Evolutionary conservation across 345 rosid genomes (phyloP).

Genomic region (Lagerstroemia speciosa): DNA sequence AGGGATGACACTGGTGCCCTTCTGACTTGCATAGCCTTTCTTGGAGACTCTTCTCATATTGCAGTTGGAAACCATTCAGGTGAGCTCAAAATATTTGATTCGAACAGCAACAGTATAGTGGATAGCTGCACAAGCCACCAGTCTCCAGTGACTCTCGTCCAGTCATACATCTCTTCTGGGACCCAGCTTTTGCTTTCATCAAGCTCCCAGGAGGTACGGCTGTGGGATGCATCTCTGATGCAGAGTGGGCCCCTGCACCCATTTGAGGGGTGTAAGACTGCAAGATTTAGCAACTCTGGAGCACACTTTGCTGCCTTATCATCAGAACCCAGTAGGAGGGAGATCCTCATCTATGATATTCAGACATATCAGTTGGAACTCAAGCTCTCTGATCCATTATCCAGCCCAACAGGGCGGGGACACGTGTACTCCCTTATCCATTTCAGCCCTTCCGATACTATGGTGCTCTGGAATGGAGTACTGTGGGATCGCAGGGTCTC

Average conservation of each 20-base stretch:
- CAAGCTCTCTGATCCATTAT: slow-evolving; percentile 48
- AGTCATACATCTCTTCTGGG: slow-evolving; percentile 52
- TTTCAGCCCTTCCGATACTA: slow-evolving; percentile 73
- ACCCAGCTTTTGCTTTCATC: slow-evolving; percentile 78
- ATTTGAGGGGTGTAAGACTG: slow-evolving; percentile 79
- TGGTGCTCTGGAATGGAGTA: slow-evolving; percentile 90
- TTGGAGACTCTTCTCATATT: slow-evolving; percentile 67
- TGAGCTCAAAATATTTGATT: slow-evolving; percentile 70
- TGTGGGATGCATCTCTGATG: slow-evolving; percentile 80
- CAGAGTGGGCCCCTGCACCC: slow-evolving; percentile 65
- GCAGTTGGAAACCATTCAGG: slow-evolving; percentile 89
- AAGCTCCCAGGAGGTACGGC: slow-evolving; percentile 66
- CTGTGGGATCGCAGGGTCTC: slow-evolving; percentile 74
- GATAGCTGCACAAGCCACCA: slow-evolving; percentile 76
- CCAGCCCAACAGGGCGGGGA: slow-evolving; percentile 56
- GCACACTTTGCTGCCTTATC: slow-evolving; percentile 59
- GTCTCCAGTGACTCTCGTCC: slow-evolving; percentile 63
- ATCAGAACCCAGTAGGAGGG: slow-evolving; percentile 47
- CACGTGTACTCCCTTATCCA: slow-evolving; percentile 69
- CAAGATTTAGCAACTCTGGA: slow-evolving; percentile 84
- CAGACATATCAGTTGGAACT: slow-evolving; percentile 48
- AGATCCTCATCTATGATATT: slow-evolving; percentile 79
- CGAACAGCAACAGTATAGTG: slow-evolving; percentile 53
- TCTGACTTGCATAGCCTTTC: slow-evolving; percentile 72
- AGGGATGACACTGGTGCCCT: slow-evolving; percentile 74